phyloP scores from a whole-genome alignment of 345 rosid genomes.

The Salix brachista region DNA sequence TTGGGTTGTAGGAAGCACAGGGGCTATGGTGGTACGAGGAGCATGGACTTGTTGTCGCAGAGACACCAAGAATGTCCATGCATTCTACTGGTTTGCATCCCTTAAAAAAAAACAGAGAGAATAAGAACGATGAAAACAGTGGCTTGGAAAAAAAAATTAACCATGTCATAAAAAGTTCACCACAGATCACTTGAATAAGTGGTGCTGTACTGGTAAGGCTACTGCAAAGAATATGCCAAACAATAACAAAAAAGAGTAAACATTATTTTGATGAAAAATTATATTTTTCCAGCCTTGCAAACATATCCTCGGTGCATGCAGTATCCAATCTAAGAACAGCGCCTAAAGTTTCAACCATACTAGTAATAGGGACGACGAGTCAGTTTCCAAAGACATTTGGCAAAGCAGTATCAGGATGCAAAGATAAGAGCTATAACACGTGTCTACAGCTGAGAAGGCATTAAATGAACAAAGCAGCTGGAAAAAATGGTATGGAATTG shows the following conservation, averaged over 20 bases:
- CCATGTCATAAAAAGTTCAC: not conserved
- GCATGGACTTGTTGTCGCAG: constrained; percentile 72
- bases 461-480: not conserved
- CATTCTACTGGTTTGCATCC: constrained; percentile 81
- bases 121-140: not conserved
- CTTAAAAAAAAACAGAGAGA: constrained; percentile 27
- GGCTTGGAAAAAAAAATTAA: not conserved
- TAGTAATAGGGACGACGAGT: not conserved
- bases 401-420: not conserved
- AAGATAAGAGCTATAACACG: not conserved
- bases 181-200: not conserved
- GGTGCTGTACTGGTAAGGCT: not conserved
- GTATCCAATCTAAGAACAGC: not conserved
- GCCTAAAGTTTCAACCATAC: not conserved
- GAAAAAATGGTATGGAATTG: not conserved
- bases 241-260: not conserved
- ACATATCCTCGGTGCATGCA: not conserved
- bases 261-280: not conserved
- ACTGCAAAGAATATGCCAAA: not conserved
- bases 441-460: not conserved
- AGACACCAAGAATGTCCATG: constrained; percentile 63
- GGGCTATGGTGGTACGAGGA: constrained; percentile 84
- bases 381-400: not conserved
- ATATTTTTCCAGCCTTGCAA: not conserved
- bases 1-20: constrained; percentile 72